Evolutionary conservation across 371 early-diverging fungal species (phyloP).

Genomic region (Apophysomyces variabilis): DNA sequence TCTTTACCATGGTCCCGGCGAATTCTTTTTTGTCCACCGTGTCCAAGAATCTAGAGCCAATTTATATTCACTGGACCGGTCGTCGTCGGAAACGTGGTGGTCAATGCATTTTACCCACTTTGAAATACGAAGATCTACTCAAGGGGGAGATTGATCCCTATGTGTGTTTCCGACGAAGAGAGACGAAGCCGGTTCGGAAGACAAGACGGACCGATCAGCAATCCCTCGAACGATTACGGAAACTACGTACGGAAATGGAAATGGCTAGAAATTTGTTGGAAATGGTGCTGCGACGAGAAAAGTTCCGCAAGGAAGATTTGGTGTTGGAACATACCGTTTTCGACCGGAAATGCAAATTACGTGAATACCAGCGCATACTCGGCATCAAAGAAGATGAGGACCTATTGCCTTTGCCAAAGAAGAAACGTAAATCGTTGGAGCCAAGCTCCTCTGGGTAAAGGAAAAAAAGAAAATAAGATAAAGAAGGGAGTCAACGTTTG

Average conservation of each 20-base stretch:
- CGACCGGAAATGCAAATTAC: slow-evolving; percentile 56
- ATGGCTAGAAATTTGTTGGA: slow-evolving; percentile 76
- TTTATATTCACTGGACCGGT: slow-evolving; percentile 44
- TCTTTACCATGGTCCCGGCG: slow-evolving; percentile 35
- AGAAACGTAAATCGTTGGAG: slow-evolving; percentile 42
- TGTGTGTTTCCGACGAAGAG: slow-evolving; percentile 94
- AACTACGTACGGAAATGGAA: slow-evolving; percentile 82
- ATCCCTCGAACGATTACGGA: slow-evolving; percentile 80
- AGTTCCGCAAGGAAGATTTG: slow-evolving; percentile 69
- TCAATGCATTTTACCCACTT: slow-evolving; percentile 64
- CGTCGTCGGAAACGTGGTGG: slow-evolving; percentile 48
- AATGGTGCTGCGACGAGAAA: slow-evolving; percentile 82
- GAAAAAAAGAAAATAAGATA: neutral
- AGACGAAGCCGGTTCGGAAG: slow-evolving; percentile 86
- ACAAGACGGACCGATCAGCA: slow-evolving; percentile 87
- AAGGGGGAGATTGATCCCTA: slow-evolving; percentile 89
- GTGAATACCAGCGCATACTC: slow-evolving; percentile 60
- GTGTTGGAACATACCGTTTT: slow-evolving; percentile 69
- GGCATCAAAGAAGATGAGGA: slow-evolving; percentile 63
- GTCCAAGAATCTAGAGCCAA: slow-evolving; percentile 19
- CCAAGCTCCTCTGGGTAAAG: slow-evolving; percentile 33
- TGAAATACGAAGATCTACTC: slow-evolving; percentile 66
- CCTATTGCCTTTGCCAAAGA: slow-evolving; percentile 37
- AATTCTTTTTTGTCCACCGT: slow-evolving; percentile 13
- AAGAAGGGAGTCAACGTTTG: too few relatives aligned